Evolutionary conservation across 495 filamentous ascomycete species (phyloP).

Genomic region (Neurospora sp.): DNA sequence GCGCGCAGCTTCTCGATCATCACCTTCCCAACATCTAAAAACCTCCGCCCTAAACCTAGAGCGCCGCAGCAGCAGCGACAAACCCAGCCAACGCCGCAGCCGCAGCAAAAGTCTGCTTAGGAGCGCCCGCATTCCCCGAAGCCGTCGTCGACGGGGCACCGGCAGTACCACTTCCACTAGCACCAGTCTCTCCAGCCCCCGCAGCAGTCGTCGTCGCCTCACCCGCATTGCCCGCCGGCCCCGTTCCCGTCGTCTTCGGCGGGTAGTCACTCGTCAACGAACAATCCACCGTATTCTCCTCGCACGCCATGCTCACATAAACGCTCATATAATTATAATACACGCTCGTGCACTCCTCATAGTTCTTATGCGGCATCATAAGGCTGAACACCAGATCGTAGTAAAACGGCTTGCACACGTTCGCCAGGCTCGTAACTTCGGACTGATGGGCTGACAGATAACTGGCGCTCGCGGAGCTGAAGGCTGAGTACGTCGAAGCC

Average conservation of each 20-base stretch:
- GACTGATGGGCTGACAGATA: background rate
- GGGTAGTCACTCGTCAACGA: background rate
- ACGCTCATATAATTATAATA: background rate
- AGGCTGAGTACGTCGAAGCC: background rate
- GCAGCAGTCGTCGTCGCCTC: background rate
- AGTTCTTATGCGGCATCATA: background rate
- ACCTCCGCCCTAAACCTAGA: background rate
- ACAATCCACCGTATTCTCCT: background rate
- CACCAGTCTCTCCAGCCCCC: background rate
- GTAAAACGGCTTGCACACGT: background rate
- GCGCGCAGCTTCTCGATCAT: background rate
- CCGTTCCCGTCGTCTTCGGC: background rate
- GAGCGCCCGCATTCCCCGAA: background rate
- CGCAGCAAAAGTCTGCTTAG: background rate
- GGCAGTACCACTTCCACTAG: background rate
- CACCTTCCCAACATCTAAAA: background rate
- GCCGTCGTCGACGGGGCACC: background rate
- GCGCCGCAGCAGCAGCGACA: background rate
- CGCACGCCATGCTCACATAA: background rate
- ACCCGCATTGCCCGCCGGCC: background rate
- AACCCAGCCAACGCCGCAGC: background rate
- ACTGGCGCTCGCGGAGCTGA: background rate
- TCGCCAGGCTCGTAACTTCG: background rate
- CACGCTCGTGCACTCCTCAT: background rate
- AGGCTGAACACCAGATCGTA: background rate